Evolutionary conservation across 441 rosid species (phyloP), one percentile per base, ranked within the genome.

Genomic region (Erodium texanum): DNA sequence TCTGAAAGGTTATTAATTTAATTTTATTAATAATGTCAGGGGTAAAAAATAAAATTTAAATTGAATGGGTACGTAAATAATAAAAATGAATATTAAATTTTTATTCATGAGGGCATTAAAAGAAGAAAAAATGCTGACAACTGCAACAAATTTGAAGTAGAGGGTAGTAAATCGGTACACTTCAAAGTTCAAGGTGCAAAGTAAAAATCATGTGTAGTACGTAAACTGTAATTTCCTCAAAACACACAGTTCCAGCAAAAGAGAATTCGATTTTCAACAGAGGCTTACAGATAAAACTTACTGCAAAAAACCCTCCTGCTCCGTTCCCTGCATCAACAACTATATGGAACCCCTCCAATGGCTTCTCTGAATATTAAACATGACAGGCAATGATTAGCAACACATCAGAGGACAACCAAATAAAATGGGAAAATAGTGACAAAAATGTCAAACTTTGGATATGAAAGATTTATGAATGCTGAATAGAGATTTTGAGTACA

Each of bases 291-390:
- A 54, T 23, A 43, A 10, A 75, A 83, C 98, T 89, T 81, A 94
- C 98, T 18, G 98, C 89, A 66, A 94, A 94, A 83, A 90, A 94
- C 24, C 99, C 99, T 78, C 98, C 99, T 43, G 98, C 96, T 77
- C 99, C 99, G 82, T 94, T 92, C 82, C 99, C 99, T 23, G 99
- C 99, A 82, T 94, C 99, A 68, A 94, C 99, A 79, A 94, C 83
- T 61, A 92, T 82, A 74, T 90, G 99, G 84, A 94, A 94, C 62
- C 98, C 99, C 77, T 87, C 97, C 82, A 94, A 77, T 43, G 99
- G 99, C 81, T 87, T 94, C 83, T 90, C 99, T 92, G 79, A 32
- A 68, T 78, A 65, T 82, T 74, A 71, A 68, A 65, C 71, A 75
- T n/a, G 62, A 70, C 71, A 76, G 73, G 27, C 32, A 71, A 72